Evolutionary conservation across 2,329 filamentous ascomycete species (phyloP), one percentile per base, ranked within the genome.

Genomic region (Ceratocystis lukuohia): DNA sequence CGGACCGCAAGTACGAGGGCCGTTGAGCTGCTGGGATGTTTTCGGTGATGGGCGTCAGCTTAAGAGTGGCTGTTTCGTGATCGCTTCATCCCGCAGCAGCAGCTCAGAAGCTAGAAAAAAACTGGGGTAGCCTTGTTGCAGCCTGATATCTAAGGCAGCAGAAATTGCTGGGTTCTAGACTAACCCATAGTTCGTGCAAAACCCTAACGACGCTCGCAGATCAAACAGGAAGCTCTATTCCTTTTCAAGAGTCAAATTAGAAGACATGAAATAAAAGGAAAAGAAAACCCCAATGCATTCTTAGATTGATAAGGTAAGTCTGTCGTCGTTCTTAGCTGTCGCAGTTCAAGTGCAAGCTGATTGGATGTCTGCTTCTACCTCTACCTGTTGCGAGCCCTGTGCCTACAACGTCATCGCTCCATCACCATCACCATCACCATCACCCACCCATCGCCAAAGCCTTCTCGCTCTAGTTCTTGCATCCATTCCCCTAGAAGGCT

Each of bases 61-160:
- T 4, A 41, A 15, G n/a, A 25, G 15, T 7, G 61, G 44, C 41
- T 28, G 30, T 30, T 63, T 63, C 44, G 44, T 37, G 61, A 50
- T 63, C 44, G 37, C 44, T 46, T 46, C 37, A 50, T 50, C 61
- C 44, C 48, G n/a, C 22, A 48, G 10, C 22, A 48, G 10, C 37
- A 41, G 37, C 37, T 41, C 10, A 41, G 37, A 15, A 46, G 17
- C 46, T 30, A 8, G 10, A 41, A 37, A 46, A 37, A 62, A 30
- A 7, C 41, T 48, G 61, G 37, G 48, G 37, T 25, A 62, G 61
- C 61, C 61, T 63, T 50, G 22, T 63, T 6, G 25, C 25, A 37
- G 61, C 61, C 61, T 63, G 4, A 63, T 1, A 50, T 63, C 4
- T 63, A 10, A 63, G 61, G 61, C 63, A 44, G 28, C 22, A 17